phyloP scores from a whole-genome alignment of 2,329 filamentous ascomycete species.

The Trichoderma sp. region DNA sequence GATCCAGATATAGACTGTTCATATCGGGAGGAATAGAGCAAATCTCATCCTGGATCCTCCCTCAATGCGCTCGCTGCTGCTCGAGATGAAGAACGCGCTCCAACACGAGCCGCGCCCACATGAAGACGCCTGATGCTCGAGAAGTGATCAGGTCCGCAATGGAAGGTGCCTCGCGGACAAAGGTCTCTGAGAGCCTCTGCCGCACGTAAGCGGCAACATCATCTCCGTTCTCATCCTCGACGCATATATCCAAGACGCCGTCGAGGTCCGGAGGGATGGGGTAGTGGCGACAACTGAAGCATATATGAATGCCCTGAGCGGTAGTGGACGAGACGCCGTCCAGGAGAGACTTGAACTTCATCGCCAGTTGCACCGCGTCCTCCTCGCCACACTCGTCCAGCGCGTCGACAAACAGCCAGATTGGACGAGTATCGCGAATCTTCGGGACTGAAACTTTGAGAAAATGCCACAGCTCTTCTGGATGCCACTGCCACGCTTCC shows the following conservation, averaged over 20 bases:
- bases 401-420: slow-evolving; percentile 42
- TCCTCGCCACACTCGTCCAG: slow-evolving; percentile 41
- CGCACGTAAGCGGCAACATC: slow-evolving; percentile 41
- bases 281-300: slow-evolving; percentile 41
- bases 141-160: slow-evolving; percentile 33
- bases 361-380: slow-evolving; percentile 31
- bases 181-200: slow-evolving; percentile 28
- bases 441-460: slow-evolving; percentile 33
- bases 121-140: slow-evolving; percentile 40
- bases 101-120: slow-evolving; percentile 43
- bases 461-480: slow-evolving; percentile 31
- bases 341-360: slow-evolving; percentile 26
- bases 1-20: slow-evolving; percentile 34
- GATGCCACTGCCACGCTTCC: slow-evolving; percentile 37
- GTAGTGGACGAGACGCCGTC: slow-evolving; percentile 8
- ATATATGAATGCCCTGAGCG: slow-evolving; percentile 34
- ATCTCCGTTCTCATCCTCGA: slow-evolving; percentile 38
- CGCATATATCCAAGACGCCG: slow-evolving; percentile 33
- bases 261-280: slow-evolving; percentile 34
- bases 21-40: slow-evolving; percentile 33
- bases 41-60: slow-evolving; percentile 34
- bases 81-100: slow-evolving; percentile 25
- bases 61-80: slow-evolving; percentile 2
- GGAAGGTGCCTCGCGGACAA: not conserved
- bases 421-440: slow-evolving; percentile 29